Conservation (phyloP, 352 stramenopile species). For the Globisporangium acanthophoron region DNA sequence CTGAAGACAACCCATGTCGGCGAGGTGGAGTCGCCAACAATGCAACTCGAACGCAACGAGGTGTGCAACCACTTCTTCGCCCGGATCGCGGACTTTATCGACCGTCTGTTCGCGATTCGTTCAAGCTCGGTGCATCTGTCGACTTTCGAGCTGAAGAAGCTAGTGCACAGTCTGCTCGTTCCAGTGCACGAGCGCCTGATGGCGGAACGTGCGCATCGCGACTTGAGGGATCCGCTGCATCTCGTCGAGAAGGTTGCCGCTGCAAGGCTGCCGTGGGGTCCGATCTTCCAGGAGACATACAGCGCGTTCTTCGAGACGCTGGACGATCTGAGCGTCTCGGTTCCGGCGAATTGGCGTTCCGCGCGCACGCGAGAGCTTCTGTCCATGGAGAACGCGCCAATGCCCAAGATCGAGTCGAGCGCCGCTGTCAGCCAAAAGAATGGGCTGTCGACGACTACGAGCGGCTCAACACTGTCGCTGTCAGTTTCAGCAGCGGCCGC, state of each 20-base stretch:
- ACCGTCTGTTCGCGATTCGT: conserved; percentile 38
- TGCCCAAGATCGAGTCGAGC: not conserved
- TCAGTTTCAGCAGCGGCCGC: not conserved
- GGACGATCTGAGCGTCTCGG: conserved; percentile 38
- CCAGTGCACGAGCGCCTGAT: conserved; percentile 43
- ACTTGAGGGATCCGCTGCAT: not conserved
- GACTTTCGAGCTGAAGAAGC: conserved; percentile 57
- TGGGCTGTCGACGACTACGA: not conserved
- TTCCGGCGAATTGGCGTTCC: conserved; percentile 24
- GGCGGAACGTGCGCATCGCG: conserved; percentile 2
- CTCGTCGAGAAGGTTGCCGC: conserved; percentile 13
- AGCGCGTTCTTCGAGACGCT: conserved; percentile 55
- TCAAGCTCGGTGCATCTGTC: conserved; percentile 21
- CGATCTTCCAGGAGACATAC: conserved; percentile 57
- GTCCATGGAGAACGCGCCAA: not conserved
- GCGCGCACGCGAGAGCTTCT: conserved; percentile 12
- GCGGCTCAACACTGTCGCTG: not conserved
- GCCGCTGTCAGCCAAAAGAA: not conserved
- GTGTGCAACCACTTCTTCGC: conserved; percentile 56
- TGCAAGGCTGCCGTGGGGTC: conserved; percentile 40
- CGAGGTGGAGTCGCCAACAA: conserved; percentile 5
- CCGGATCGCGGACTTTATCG: conserved; percentile 47
- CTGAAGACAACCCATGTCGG: conserved; percentile 26
- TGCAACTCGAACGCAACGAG: conserved; percentile 18
- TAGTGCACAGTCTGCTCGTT: conserved; percentile 42